Evolutionary conservation across 345 rosid species (phyloP), one percentile per base, ranked within the genome.

Genomic region (Luvunga scandens): DNA sequence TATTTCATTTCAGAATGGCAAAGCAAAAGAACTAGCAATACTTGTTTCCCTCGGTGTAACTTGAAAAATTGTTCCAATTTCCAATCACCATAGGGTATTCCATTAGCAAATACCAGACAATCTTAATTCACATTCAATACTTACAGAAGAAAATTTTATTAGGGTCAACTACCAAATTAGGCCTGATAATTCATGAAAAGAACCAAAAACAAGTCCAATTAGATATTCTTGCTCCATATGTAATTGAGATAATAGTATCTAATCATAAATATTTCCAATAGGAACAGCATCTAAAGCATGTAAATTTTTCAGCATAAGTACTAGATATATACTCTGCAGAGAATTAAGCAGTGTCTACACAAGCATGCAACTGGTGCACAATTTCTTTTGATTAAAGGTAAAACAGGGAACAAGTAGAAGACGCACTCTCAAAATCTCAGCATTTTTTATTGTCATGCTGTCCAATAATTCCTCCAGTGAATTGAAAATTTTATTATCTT

Each of bases 401-500:
- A 34, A 56, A 76, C 74, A 22, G 59, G 45, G 38, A 42, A 77
- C 39, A 63, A 76, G 77, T 8, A 72, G 81, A 70, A 33, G 78
- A 79, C 91, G 27, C 75, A 93, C 95, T 69, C 88, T 88, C 36
- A 77, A 66, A 59, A 60, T 70, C 78, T 84, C 87, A 65, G 91
- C 86, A 57, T 80, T 83, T 75, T 67, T 67, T 78, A 63, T 76
- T 66, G 87, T 78, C 77, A 53, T 72, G 73, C 88, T 89, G 83
- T 85, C 86, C 90, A 95, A 71, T 79, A 93, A 82, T 76, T 60
- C 76, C 79, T 84, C 85, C 77, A 95, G 84, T 28, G 80, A 79
- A 71, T 82, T 83, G 80, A 93, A 91, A 77, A 90, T 86, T 60
- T 83, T 80, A 63, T 83, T 75, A 71, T 93, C 97, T 76, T 88